A percentile compares a stretch with the other conserved stretches of the same genome.
Conservation (phyloP, 129 eudicot genomes). For the Lactuca sativa region DNA sequence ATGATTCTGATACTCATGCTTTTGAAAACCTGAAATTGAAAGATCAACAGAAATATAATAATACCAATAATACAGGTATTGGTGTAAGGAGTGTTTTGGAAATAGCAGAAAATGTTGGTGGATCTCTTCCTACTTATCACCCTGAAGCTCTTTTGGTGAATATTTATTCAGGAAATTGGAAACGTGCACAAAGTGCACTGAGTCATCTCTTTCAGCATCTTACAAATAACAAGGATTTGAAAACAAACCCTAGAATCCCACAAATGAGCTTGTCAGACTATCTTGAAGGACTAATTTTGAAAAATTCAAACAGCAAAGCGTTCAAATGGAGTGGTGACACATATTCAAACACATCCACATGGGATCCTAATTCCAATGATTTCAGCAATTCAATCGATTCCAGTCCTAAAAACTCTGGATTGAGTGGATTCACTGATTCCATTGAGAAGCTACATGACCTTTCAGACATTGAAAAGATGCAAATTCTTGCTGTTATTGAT, state of each 20-base stretch:
- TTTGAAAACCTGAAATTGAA: conserved; percentile 29
- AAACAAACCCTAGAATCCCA: conserved; percentile 30
- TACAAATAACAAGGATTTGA: conserved; percentile 29
- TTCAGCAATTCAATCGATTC: conserved; percentile 27
- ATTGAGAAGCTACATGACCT: conserved; percentile 49
- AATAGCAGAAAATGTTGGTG: conserved; percentile 63
- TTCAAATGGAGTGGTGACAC: conserved; percentile 56
- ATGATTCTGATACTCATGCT: conserved; percentile 38
- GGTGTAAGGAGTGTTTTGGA: conserved; percentile 52
- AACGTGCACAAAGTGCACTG: conserved; percentile 67
- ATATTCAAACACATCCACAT: conserved; percentile 24
- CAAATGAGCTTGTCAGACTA: conserved; percentile 63
- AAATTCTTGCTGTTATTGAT: conserved; percentile 64
- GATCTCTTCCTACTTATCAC: conserved; percentile 68
- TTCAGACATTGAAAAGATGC: conserved; percentile 54
- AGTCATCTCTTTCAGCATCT: conserved; percentile 54
- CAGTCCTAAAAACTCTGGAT: conserved; percentile 51
- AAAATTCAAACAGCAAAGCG: conserved; percentile 38
- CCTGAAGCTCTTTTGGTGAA: conserved; percentile 79
- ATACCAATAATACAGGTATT: conserved; percentile 19
- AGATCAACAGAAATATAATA: conserved; percentile 26
- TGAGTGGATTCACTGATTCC: conserved; percentile 45
- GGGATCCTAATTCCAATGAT: neutral
- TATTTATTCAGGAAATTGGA: conserved; percentile 88
- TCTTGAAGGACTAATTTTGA: conserved; percentile 53